Evolutionary conservation across 495 filamentous ascomycete genomes (phyloP).

Genomic region (Xylaria palmicola): DNA sequence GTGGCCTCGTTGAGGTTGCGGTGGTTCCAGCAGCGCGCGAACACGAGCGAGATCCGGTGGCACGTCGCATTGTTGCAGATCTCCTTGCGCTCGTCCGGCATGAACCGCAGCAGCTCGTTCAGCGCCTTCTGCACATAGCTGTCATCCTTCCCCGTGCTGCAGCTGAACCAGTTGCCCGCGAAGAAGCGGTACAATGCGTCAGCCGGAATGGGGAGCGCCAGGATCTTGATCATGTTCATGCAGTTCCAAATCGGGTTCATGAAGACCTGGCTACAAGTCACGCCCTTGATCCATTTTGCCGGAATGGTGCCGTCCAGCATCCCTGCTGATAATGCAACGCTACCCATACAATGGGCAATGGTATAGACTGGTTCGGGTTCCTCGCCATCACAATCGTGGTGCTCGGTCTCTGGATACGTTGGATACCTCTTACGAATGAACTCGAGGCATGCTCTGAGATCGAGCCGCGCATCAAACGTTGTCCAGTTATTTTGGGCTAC

Average conservation of each 20-base stretch:
- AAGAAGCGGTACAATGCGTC: slow-evolving; percentile 47
- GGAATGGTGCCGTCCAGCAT: slow-evolving; percentile 66
- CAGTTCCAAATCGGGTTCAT: slow-evolving; percentile 60
- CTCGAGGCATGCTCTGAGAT: slow-evolving; percentile 58
- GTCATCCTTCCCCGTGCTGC: slow-evolving; percentile 47
- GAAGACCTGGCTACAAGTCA: slow-evolving; percentile 64
- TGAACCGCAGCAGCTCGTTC: slow-evolving; percentile 59
- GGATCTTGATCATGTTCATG: slow-evolving; percentile 59
- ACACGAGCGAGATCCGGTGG: slow-evolving; percentile 59
- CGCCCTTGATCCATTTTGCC: slow-evolving; percentile 56
- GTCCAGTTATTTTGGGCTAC: slow-evolving; percentile 55
- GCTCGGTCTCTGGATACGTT: slow-evolving; percentile 12
- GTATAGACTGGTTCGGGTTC: slow-evolving; percentile 53
- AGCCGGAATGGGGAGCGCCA: slow-evolving; percentile 43
- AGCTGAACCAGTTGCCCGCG: slow-evolving; percentile 56
- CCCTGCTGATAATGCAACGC: slow-evolving; percentile 57
- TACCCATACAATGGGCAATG: slow-evolving; percentile 66
- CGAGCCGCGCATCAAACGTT: slow-evolving; percentile 61
- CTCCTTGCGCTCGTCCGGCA: slow-evolving; percentile 56
- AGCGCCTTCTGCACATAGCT: slow-evolving; percentile 48
- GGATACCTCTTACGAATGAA: slow-evolving; percentile 44
- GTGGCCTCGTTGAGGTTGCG: slow-evolving; percentile 62
- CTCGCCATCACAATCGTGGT: background rate
- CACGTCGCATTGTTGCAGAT: slow-evolving; percentile 63
- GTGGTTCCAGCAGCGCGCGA: slow-evolving; percentile 67